phyloP scores from a whole-genome alignment of 2,329 filamentous ascomycete genomes.

The Claviceps citrina region DNA sequence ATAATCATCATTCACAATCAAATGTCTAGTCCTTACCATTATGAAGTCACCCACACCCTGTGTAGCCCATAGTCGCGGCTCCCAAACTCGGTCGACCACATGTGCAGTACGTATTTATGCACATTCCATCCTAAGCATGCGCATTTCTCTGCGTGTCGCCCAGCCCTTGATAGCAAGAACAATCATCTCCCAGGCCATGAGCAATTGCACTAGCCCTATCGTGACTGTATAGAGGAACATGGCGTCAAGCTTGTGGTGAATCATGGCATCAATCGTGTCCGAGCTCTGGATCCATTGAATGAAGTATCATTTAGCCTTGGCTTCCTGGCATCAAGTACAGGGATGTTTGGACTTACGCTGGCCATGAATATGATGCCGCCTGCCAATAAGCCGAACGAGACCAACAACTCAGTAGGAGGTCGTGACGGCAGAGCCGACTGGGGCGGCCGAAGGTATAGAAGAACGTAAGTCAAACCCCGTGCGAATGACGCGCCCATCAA shows the following conservation, averaged over 20 bases:
- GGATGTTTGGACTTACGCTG: conserved; percentile 44
- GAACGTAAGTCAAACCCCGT: conserved; percentile 62
- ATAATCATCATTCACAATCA: too few relatives aligned
- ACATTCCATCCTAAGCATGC: background rate
- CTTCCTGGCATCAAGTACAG: background rate
- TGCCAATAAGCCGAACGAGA: conserved; percentile 71
- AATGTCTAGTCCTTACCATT: too few relatives aligned
- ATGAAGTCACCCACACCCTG: background rate
- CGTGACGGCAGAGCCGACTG: conserved; percentile 66
- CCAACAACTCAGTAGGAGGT: conserved; percentile 78
- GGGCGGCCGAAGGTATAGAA: conserved; percentile 67
- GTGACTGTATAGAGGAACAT: conserved; percentile 90
- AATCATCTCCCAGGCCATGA: conserved; percentile 74
- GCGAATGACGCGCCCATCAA: conserved; percentile 68
- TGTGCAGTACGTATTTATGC: background rate
- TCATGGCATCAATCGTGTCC: conserved; percentile 64
- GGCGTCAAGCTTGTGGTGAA: conserved; percentile 61
- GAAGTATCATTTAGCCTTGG: background rate
- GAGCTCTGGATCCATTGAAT: conserved; percentile 35
- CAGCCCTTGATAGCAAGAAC: conserved; percentile 77
- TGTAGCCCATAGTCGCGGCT: background rate
- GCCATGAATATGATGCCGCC: conserved; percentile 89
- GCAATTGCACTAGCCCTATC: conserved; percentile 64
- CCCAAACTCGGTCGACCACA: too few relatives aligned
- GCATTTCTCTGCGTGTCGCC: conserved; percentile 39